Conservation (phyloP, 1,284 basidiomycete species). For the Tremellales sp. region DNA sequence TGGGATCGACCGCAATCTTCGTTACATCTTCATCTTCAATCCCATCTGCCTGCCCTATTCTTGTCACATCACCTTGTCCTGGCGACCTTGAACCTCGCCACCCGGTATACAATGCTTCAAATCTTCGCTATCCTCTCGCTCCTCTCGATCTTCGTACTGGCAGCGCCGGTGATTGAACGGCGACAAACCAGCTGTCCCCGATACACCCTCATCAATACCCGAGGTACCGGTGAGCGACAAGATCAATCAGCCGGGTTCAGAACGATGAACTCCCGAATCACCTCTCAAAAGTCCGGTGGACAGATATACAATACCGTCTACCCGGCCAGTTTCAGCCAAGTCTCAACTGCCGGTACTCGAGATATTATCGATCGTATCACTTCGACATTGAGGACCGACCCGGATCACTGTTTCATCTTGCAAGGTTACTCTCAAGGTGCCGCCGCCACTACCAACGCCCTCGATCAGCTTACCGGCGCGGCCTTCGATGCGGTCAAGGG, state of each 20-base stretch:
- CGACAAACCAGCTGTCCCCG: conserved; percentile 9
- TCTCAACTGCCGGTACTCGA: conserved; percentile 21
- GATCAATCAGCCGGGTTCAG: conserved; percentile 21
- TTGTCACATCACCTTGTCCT: no score
- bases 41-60: no score
- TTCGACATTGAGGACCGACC: conserved; percentile 6
- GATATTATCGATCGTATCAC: conserved; percentile 20
- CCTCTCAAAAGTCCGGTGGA: conserved; percentile 8
- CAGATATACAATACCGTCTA: conserved; percentile 35
- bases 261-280: conserved; percentile 14
- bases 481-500: conserved; percentile 31
- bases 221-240: conserved; percentile 37
- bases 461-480: conserved; percentile 18
- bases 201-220: conserved; percentile 36
- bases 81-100: no score
- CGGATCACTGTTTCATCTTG: conserved; percentile 17
- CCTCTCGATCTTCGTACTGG: not conserved
- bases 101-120: not conserved
- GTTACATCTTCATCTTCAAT: no score
- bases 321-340: conserved; percentile 26
- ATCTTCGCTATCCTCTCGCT: not conserved
- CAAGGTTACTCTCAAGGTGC: conserved; percentile 32
- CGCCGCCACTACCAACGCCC: conserved; percentile 33
- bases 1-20: no score
- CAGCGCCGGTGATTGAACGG: not conserved